A percentile compares a stretch with the other conserved stretches of the same genome.
These are phyloP conservation scores for Cinchona pubescens DNA, from an alignment of 257 asterid genomes.

Conservation along the genomic window DNA sequence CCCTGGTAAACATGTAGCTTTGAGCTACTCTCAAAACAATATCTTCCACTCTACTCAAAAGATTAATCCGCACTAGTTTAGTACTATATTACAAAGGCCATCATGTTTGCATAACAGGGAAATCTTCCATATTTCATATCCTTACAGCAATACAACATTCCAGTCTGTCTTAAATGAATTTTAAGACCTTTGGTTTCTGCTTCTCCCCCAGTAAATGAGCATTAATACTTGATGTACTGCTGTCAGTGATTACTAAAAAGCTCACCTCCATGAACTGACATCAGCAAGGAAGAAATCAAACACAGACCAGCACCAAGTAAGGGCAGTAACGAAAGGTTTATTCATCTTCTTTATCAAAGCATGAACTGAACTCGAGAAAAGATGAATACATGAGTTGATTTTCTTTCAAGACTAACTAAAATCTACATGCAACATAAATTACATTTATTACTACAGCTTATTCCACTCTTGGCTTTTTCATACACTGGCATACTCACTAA, in stretches of 20 bases:
- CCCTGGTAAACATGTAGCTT: too few species aligned
- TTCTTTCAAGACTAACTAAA: conserved; percentile 33
- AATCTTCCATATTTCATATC: too few species aligned
- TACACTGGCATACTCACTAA: conserved; percentile 25
- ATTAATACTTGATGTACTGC: background rate
- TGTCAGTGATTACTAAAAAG: background rate
- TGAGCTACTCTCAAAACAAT: too few species aligned
- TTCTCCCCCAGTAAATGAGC: background rate
- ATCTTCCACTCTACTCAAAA: too few species aligned
- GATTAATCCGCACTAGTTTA: too few species aligned
- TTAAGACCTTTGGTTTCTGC: too few species aligned
- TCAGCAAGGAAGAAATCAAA: background rate
- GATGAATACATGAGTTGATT: conserved; percentile 24
- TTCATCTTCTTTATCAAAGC: conserved; percentile 32
- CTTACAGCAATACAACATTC: too few species aligned
- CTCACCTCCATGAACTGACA: background rate
- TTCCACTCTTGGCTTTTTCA: conserved; percentile 33
- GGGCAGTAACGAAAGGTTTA: conserved; percentile 14
- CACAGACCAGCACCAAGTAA: background rate
- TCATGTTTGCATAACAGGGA: too few species aligned
- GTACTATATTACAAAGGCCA: too few species aligned
- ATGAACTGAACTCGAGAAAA: conserved; percentile 30
- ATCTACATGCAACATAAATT: conserved; percentile 46
- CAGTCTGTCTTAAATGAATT: too few species aligned
- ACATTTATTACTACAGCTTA: conserved; percentile 56